These are phyloP conservation scores for Botrytis aclada DNA, from an alignment of 2,329 filamentous ascomycete genomes.

Conservation along the genomic window DNA sequence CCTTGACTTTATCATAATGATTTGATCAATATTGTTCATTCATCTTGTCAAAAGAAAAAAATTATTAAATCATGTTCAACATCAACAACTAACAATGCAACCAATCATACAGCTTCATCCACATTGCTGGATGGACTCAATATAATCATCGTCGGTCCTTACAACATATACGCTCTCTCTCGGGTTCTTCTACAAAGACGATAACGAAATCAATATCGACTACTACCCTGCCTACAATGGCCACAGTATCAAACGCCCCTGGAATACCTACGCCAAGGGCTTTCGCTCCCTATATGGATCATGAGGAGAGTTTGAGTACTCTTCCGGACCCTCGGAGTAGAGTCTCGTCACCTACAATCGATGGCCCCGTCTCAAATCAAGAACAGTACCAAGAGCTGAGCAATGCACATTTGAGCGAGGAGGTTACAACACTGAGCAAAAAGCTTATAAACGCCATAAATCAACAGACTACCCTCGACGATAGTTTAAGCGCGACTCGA, in stretches of 20 bases:
- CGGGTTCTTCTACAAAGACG: constrained; percentile 18
- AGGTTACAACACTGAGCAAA: constrained; percentile 82
- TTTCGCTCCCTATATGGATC: constrained; percentile 44
- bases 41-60: background rate
- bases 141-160: constrained; percentile 41
- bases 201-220: constrained; percentile 41
- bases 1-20: background rate
- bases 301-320: constrained; percentile 64
- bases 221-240: constrained; percentile 42
- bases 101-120: constrained; percentile 48
- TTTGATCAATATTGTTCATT: background rate
- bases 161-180: constrained; percentile 16
- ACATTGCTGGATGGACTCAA: constrained; percentile 46
- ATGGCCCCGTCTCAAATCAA: constrained; percentile 37
- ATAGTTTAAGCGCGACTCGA: constrained; percentile 76
- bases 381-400: constrained; percentile 55
- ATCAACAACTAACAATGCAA: constrained; percentile 11
- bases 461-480: constrained; percentile 87
- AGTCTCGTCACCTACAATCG: constrained; percentile 46
- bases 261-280: constrained; percentile 25
- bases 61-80: background rate
- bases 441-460: constrained; percentile 98
- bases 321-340: constrained; percentile 62
- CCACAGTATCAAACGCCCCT: constrained; percentile 32
- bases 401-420: constrained; percentile 53